These are phyloP conservation scores for Grosmannia huntii DNA, from an alignment of 2,329 filamentous ascomycete genomes.

Conservation along the genomic window DNA sequence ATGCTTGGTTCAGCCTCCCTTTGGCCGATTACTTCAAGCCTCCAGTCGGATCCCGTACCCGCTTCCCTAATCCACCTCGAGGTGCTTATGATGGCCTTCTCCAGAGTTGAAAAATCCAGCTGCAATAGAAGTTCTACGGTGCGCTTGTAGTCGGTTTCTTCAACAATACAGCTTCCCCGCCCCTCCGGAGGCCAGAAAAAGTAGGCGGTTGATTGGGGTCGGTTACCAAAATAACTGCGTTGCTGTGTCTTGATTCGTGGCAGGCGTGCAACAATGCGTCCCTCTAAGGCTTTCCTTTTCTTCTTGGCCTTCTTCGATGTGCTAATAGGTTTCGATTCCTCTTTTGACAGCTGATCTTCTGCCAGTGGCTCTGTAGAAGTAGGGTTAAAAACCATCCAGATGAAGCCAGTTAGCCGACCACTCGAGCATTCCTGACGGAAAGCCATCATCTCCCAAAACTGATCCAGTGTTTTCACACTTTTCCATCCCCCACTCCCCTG, in stretches of 20 bases:
- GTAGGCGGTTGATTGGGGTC: conserved; percentile 42
- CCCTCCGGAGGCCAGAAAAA: conserved; percentile 53
- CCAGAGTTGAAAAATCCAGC: conserved; percentile 57
- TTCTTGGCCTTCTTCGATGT: conserved; percentile 26
- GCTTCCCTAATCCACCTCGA: conserved; percentile 59
- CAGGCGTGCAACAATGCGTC: conserved; percentile 48
- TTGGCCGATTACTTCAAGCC: conserved; percentile 33
- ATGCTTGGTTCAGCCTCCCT: background rate
- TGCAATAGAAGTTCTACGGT: conserved; percentile 57
- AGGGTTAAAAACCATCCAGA: conserved; percentile 80
- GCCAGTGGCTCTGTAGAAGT: background rate
- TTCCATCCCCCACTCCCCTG: conserved; percentile 61
- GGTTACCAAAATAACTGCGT: conserved; percentile 35
- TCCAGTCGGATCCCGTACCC: conserved; percentile 39
- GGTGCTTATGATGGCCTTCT: conserved; percentile 52
- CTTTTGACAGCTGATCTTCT: background rate
- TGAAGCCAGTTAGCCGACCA: conserved; percentile 81
- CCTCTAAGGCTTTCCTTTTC: conserved; percentile 38
- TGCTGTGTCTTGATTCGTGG: conserved; percentile 51
- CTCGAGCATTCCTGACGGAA: conserved; percentile 93
- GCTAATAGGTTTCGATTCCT: conserved; percentile 14
- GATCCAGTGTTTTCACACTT: conserved; percentile 69
- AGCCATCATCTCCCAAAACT: conserved; percentile 98
- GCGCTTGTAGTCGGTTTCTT: conserved; percentile 52
- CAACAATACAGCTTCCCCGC: conserved; percentile 50